Base-by-base conservation (phyloP, 2,329 filamentous ascomycete species). In the Cladophialophora psammophila region DNA sequence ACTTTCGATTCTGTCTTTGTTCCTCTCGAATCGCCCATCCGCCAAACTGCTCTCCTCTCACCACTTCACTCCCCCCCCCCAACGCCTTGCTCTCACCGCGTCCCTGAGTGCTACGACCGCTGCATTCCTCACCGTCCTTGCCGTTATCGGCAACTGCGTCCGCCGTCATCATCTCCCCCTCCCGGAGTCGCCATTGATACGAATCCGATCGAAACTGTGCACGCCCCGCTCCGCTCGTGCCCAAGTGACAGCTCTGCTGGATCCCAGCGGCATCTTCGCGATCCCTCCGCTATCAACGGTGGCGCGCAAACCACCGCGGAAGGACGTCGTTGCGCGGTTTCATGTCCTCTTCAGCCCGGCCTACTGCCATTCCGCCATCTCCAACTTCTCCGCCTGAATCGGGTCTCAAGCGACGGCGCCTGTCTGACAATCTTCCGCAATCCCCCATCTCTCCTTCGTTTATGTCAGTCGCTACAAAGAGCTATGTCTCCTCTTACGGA, bases 401-500 rank as follows among this genome's bases (percentile, higher is more conserved):
- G 60, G 76, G 74, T 72, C 69, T 78, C 56, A 81, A 81, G 74
- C 67, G 66, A 59, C 68, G 68, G 60, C 69, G 66, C 60, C 61
- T 63, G 54, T 66, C 68, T 54, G 68, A 69, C 42, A 66, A 65
- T 60, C 66, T 66, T 40, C 67, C 64, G 26, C 66, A 69, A 56
- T 69, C 71, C 38, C 71, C 69, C 72, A 75, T 60, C 70, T 79
- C 76, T 74, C 81, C 80, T 68, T 78, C 79, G 77, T 82, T 81
- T 77, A 83, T 83, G 81, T 82, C 81, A 78, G 79, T 81, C 75
- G 80, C 79, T 73, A 78, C 80, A 74, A 79, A 79, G 75, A 82
- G 78, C 73, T 79, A 83, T 83, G 81, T 78, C 76, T 78, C 79
- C 74, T 76, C 77, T 72, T 78, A 80, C 75, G 75, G 77, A 76